Percentiles rank a stretch among this genome's conserved stretches.
These are phyloP conservation scores for Rhizophagus sp. DNA, from an alignment of 192 early-diverging fungal genomes.

Conservation along the genomic window DNA sequence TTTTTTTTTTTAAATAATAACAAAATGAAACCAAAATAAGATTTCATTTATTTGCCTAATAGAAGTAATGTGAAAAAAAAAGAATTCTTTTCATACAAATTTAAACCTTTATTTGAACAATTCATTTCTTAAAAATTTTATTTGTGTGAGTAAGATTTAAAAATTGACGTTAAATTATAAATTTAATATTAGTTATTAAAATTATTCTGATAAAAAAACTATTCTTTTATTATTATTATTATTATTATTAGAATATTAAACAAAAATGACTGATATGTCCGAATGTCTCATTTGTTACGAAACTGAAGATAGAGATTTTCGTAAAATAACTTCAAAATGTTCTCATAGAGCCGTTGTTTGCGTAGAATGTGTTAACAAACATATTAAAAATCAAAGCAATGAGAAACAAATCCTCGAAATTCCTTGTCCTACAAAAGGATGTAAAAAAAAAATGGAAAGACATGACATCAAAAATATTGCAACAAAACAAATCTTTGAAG, in stretches of 20 bases:
- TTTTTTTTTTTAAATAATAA: no score
- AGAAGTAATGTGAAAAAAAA: no score
- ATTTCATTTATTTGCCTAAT: no score
- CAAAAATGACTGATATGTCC: neutral
- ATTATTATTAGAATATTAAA: neutral
- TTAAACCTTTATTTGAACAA: no score
- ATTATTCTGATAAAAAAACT: no score
- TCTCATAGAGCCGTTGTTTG: neutral
- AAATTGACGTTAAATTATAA: no score
- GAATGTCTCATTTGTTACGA: conserved; percentile 14
- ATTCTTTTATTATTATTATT: no score
- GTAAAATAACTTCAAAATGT: conserved; percentile 4
- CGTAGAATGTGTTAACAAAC: conserved; percentile 2
- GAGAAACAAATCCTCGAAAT: neutral
- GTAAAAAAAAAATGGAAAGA: neutral
- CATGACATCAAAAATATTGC: conserved; percentile 14
- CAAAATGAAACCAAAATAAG: no score
- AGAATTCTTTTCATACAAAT: no score
- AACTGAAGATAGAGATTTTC: neutral
- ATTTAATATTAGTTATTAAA: no score
- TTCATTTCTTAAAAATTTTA: no score
- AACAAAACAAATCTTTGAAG: neutral
- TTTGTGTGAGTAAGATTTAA: no score
- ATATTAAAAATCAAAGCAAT: neutral
- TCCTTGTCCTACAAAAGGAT: conserved; percentile 9